phyloP scores from a whole-genome alignment of 75 land plant species.

The Cryptomeria japonica region DNA sequence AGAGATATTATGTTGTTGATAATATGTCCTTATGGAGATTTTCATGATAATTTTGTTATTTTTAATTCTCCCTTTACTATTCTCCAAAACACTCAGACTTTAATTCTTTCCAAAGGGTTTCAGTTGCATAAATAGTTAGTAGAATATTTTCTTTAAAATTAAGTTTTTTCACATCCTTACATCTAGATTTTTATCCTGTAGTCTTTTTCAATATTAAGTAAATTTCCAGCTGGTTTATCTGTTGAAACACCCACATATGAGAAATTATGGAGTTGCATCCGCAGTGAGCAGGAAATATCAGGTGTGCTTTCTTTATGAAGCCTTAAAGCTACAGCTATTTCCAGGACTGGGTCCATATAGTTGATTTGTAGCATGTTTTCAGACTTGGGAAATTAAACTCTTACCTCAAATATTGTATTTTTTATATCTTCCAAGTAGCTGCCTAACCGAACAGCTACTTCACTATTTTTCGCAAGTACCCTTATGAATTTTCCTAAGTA shows the following conservation, averaged over 20 bases:
- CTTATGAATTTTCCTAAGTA: neutral
- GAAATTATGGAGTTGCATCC: neutral
- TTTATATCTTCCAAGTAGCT: neutral
- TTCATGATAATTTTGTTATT: neutral
- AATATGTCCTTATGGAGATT: neutral
- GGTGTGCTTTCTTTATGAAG: neutral
- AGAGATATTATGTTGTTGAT: neutral
- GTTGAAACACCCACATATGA: neutral
- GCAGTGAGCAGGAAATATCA: neutral
- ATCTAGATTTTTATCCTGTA: neutral
- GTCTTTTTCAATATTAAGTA: neutral
- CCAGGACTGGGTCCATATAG: neutral
- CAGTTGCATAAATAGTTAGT: neutral
- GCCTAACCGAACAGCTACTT: neutral
- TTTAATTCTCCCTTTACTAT: neutral
- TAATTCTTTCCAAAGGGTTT: neutral
- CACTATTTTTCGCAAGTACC: neutral
- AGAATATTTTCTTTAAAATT: neutral
- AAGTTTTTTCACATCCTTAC: neutral
- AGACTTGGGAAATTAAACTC: neutral
- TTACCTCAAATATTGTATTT: neutral
- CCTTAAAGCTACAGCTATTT: neutral
- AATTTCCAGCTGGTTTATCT: neutral
- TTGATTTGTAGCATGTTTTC: neutral
- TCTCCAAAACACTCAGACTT: neutral